Evolutionary conservation across 2,329 filamentous ascomycete species (phyloP), one percentile per base, ranked within the genome.

Genomic region (Drechslera avenae): DNA sequence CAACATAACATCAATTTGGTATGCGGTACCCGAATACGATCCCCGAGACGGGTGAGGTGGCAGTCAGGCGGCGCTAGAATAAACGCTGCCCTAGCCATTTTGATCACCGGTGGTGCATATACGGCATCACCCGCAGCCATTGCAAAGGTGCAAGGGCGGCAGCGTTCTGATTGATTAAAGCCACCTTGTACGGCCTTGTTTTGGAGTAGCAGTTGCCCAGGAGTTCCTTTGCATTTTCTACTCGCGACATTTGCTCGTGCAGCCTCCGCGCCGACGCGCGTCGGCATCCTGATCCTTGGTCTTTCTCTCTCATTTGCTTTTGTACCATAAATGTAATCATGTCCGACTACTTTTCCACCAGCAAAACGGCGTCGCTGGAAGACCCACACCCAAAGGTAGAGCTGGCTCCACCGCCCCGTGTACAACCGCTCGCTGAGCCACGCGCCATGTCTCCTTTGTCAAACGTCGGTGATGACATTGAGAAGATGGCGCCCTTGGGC

Each of bases 361-460:
- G 32, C 26, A 54, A 42, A 35, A 31, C 49, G 28, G n/a, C 26
- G 13, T 6, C 32, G 19, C 39, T 48, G 23, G 17, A 53, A 36
- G 42, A 50, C 23, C 48, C 54, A 21, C 58, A 59, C 37, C 58
- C 58, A 4, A 26, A 42, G 17, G 49, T 57, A 31, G 56, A 61
- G 53, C 56, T 59, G 49, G 56, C 53, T 51, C 41, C 53, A 40
- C 58, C 46, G 28, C 53, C 44, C 19, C 51, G 34, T 5, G 34
- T 53, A 14, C 53, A 57, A 35, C 56, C 56, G 4, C 36, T 61
- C 39, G 46, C 34, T 16, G 49, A 54, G 32, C 58, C 56, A 21
- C 57, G 52, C 8, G 26, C 46, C 13, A 48, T 57, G 17, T 39
- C 44, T 37, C 46, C 56, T 12, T 44, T 48, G 13, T 39, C 10